Evolutionary conservation across 208 protist genomes (phyloP).

Genomic region (Kentomonas sorsogonicus): DNA sequence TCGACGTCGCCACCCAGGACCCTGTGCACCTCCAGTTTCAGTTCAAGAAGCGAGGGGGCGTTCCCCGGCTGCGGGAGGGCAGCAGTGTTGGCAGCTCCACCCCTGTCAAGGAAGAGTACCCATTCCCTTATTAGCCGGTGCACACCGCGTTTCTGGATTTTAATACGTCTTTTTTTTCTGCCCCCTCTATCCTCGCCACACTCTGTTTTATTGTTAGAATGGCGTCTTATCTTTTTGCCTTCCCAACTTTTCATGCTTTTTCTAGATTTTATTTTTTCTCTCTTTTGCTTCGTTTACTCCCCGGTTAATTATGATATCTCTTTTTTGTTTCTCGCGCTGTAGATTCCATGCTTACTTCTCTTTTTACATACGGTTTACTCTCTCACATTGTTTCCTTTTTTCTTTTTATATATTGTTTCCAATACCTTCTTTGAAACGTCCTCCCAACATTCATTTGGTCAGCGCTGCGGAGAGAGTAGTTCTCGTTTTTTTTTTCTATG

Average conservation of each 20-base stretch:
- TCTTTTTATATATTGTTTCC: conserved; percentile 9
- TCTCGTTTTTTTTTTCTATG: not conserved
- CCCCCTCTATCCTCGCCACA: not conserved
- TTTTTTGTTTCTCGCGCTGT: no score
- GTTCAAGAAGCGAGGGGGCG: conserved; percentile 26
- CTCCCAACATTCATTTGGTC: not conserved
- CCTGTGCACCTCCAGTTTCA: conserved; percentile 27
- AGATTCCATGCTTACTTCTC: no score
- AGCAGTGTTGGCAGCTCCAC: conserved; percentile 19
- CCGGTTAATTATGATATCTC: no score
- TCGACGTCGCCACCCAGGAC: conserved; percentile 12
- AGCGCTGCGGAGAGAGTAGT: not conserved
- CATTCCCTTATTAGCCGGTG: conserved; percentile 16
- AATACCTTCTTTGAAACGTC: not conserved
- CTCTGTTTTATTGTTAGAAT: no score
- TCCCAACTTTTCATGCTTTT: no score
- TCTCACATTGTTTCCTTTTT: not conserved
- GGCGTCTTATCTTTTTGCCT: no score
- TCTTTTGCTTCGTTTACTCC: no score
- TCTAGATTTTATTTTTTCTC: no score
- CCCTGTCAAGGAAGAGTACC: conserved; percentile 23
- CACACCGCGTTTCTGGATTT: not conserved
- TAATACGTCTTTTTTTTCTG: conserved; percentile 8
- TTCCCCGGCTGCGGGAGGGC: conserved; percentile 20
- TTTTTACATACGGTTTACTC: not conserved